Conservation (phyloP, 441 rosid genomes). For the Populus hybrid region DNA sequence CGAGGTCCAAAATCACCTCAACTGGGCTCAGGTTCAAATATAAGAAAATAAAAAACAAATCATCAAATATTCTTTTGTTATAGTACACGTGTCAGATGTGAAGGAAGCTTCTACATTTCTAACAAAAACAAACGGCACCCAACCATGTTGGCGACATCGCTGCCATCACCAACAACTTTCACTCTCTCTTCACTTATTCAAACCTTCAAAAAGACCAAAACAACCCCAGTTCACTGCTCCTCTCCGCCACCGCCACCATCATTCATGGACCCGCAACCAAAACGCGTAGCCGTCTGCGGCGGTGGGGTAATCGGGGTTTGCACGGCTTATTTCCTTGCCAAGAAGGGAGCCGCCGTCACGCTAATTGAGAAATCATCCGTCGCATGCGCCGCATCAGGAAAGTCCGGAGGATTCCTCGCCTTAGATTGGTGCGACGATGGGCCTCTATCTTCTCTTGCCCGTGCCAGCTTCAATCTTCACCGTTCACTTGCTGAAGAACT, state of each 20-base stretch:
- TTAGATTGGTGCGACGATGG: constrained; percentile 85
- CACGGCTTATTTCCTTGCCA: constrained; percentile 79
- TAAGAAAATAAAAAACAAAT: too few species aligned
- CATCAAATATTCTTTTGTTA: not conserved
- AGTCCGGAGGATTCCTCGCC: constrained; percentile 86
- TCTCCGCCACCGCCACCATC: constrained; percentile 20
- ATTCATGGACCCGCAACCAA: constrained; percentile 31
- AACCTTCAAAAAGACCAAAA: not conserved
- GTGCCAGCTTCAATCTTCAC: constrained; percentile 84
- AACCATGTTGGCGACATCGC: constrained; percentile 16
- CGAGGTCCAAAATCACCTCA: not conserved
- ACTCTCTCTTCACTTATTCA: not conserved
- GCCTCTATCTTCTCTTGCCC: constrained; percentile 52
- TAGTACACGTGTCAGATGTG: not conserved
- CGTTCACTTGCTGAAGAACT: constrained; percentile 66
- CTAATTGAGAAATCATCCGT: constrained; percentile 71
- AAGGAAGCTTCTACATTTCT: not conserved
- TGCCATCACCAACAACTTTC: constrained; percentile 3
- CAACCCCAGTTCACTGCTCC: constrained; percentile 15
- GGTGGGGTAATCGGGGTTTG: constrained; percentile 89
- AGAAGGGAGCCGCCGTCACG: constrained; percentile 63
- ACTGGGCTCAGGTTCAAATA: not conserved
- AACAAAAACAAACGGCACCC: not conserved
- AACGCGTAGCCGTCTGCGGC: constrained; percentile 65
- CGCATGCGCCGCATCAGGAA: constrained; percentile 86